Evolutionary conservation across 1,284 basidiomycete species (phyloP), one percentile per base, ranked within the genome.

Genomic region (Apiotrichum sp.): DNA sequence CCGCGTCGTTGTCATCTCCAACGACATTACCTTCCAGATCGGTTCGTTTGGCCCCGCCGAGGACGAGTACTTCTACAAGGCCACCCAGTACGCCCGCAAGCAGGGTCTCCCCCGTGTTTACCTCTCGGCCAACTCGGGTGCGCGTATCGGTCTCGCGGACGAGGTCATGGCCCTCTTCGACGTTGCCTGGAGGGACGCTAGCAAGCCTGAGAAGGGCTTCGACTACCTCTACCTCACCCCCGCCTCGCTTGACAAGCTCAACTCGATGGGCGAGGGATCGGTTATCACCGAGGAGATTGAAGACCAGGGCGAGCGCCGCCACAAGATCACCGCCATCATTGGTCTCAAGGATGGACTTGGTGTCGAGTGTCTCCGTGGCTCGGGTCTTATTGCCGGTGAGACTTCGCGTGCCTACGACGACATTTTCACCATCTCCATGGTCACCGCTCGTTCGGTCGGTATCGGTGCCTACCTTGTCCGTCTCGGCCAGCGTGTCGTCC

Each of bases 381-480:
- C 93, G 42, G 96, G 96, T 78, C 85, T 99, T 67, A 98, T 99
- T 70, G 96, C 96, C 42, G 96, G 96, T 61, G 96, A 97, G 78
- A 98, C 96, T 0, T 96, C 93, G 47, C 86, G 96, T 44, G 96
- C 96, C 0, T 97, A 97, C 76, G 93, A 98, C 68, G 92, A 98
- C 73, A 97, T 98, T 74, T 99, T 99, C 81, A 99, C 96, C 51
- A 93, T 98, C 75, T 98, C 96, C 22, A 86, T 99, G 69, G 95
- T 98, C 66, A 97, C 93, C 44, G 96, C 93, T 65, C 90, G 96
- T 55, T 98, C 93, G 5, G 96, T 99, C 66, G 96, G 96, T 78
- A 99, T 98, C 68, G 96, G 96, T 72, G 96, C 96, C 40, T 98
- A 99, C 78, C 88, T 99, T 56, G 93, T 98, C 56, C 92, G 96